These are phyloP conservation scores for Excoecaria agallocha DNA, from an alignment of 345 rosid genomes.

Conservation along the genomic window DNA sequence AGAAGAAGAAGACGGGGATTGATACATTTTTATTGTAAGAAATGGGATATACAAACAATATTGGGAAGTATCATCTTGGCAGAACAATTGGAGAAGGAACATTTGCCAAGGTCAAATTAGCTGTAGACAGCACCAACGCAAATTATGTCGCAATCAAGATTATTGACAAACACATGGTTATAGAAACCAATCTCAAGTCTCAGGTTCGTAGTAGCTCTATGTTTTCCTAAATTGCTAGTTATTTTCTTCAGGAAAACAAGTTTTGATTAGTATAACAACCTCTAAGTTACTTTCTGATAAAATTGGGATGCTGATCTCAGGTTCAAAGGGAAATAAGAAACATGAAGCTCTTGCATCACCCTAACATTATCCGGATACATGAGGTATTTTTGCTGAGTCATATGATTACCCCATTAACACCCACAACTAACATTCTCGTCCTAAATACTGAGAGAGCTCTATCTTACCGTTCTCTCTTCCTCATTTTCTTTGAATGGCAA, in stretches of 20 bases:
- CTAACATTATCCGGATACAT: slow-evolving; percentile 67
- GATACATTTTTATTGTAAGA: neutral
- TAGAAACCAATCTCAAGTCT: slow-evolving; percentile 62
- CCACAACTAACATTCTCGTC: slow-evolving; percentile 5
- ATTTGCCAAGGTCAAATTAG: slow-evolving; percentile 89
- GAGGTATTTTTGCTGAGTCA: slow-evolving; percentile 48
- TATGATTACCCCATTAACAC: neutral
- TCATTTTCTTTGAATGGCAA: neutral
- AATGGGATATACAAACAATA: slow-evolving; percentile 52
- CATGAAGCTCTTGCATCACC: slow-evolving; percentile 87
- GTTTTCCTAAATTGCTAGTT: neutral
- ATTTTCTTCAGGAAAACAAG: neutral
- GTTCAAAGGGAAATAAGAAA: slow-evolving; percentile 78
- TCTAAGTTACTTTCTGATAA: slow-evolving; percentile 14
- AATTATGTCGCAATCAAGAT: slow-evolving; percentile 70
- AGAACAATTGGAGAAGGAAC: slow-evolving; percentile 83
- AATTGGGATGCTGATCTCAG: slow-evolving; percentile 28
- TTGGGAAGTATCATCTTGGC: slow-evolving; percentile 69
- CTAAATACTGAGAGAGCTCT: neutral
- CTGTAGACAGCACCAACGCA: slow-evolving; percentile 56
- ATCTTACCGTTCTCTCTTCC: neutral
- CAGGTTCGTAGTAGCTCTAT: slow-evolving; percentile 39
- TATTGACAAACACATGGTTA: slow-evolving; percentile 67
- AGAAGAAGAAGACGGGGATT: neutral
- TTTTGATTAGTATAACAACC: neutral